Percentiles rank a stretch among this genome's conserved stretches.
phyloP scores from a whole-genome alignment of 2,329 filamentous ascomycete species.

The Talaromyces sp. region DNA sequence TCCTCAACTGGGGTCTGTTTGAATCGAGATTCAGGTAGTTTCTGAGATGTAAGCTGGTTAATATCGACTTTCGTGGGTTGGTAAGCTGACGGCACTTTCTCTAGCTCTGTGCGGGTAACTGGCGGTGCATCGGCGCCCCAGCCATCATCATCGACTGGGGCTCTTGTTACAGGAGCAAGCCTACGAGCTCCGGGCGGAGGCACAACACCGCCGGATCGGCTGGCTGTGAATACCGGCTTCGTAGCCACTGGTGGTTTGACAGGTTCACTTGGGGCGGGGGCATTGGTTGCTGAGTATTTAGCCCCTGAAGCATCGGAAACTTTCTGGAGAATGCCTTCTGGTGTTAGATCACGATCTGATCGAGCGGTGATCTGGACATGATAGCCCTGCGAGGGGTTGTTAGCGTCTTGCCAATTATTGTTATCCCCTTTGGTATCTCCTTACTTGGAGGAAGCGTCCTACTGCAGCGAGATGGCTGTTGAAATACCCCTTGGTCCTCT shows the following conservation, averaged over 20 bases:
- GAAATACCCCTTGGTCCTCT: slow-evolving; percentile 97
- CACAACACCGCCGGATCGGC: slow-evolving; percentile 50
- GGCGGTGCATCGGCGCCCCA: slow-evolving; percentile 95
- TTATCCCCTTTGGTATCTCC: not conserved
- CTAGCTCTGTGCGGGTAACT: slow-evolving; percentile 75
- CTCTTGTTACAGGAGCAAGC: slow-evolving; percentile 45
- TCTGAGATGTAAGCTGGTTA: slow-evolving; percentile 71
- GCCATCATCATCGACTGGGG: slow-evolving; percentile 69
- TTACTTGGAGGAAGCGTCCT: slow-evolving; percentile 78
- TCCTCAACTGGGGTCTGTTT: slow-evolving; percentile 37
- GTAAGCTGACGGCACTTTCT: slow-evolving; percentile 90
- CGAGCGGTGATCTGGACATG: slow-evolving; percentile 96
- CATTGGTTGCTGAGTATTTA: slow-evolving; percentile 70
- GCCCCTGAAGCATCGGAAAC: slow-evolving; percentile 90
- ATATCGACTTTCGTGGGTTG: slow-evolving; percentile 95
- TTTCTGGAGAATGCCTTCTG: slow-evolving; percentile 85
- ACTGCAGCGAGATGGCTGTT: slow-evolving; percentile 88
- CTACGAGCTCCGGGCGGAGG: slow-evolving; percentile 65
- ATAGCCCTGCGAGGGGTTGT: slow-evolving; percentile 58
- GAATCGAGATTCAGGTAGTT: slow-evolving; percentile 45
- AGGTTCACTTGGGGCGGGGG: slow-evolving; percentile 50
- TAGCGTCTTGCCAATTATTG: slow-evolving; percentile 17
- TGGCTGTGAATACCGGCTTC: slow-evolving; percentile 89
- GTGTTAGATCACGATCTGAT: slow-evolving; percentile 80
- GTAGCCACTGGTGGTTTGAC: slow-evolving; percentile 67